phyloP scores from a whole-genome alignment of 345 rosid species.

The Gossypium thurberi region DNA sequence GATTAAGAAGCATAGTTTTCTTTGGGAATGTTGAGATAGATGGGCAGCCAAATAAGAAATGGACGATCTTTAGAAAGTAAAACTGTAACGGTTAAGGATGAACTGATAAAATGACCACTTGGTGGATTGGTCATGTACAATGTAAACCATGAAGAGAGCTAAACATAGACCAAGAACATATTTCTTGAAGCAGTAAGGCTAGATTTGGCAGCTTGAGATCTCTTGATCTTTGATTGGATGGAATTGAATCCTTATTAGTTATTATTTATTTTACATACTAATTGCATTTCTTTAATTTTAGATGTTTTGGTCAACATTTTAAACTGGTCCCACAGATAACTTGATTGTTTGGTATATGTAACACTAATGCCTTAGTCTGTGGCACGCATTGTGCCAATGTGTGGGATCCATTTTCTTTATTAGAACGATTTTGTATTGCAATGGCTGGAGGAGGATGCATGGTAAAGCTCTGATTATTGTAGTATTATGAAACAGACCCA shows the following conservation, averaged over 20 bases:
- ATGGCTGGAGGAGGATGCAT: constrained; percentile 12
- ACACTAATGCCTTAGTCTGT: neutral
- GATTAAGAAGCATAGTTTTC: neutral
- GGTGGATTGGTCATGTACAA: neutral
- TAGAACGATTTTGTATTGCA: constrained; percentile 6
- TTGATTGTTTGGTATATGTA: neutral
- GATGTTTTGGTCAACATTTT: neutral
- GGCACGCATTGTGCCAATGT: neutral
- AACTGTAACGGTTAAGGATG: neutral
- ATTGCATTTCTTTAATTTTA: neutral
- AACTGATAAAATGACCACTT: neutral
- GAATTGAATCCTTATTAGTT: neutral
- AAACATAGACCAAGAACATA: neutral
- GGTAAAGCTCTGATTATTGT: constrained; percentile 24
- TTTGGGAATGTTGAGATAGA: neutral
- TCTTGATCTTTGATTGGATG: neutral
- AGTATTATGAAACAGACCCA: constrained; percentile 63
- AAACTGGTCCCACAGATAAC: neutral
- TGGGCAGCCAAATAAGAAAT: neutral
- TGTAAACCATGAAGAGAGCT: neutral
- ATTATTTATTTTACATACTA: neutral
- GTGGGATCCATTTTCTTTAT: constrained; percentile 12
- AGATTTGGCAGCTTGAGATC: neutral
- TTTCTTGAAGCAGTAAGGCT: neutral
- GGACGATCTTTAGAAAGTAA: neutral